Evolutionary conservation across 2,329 filamentous ascomycete species (phyloP), one percentile per base, ranked within the genome.

Genomic region (Epicoccum nigrum): DNA sequence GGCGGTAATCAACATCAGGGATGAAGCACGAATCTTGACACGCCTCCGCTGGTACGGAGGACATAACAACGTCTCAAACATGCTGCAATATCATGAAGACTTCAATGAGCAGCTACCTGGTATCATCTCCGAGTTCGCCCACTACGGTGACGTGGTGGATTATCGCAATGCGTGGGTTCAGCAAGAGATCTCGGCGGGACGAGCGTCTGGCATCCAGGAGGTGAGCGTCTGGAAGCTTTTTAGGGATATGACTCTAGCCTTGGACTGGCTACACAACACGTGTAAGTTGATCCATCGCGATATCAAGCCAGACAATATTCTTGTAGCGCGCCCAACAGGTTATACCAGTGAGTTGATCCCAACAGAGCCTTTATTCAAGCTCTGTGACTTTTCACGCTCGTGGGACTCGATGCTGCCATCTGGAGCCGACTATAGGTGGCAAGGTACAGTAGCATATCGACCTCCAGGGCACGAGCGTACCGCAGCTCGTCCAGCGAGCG

Each of bases 231-330:
- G 66, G 65, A 70, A 69, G 42, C 15, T 67, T 8, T 45, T 68
- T 15, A 34, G 35, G 4, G 67, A 70, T 21, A 52, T 69, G 40
- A 32, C 31, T 11, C 46, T 63, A 5, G 65, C 41, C 1, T 38
- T 70, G 1, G 35, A 64, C 15, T 57, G 47, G 23, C 11, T 71
- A 6, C 66, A 69, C 37, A 59, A 62, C 15, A 9, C 37, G 2
- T 31, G 53, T 15, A 23, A 38, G 4, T 51, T 96, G 47, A 77
- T 97, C 30, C 94, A 97, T 69, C 92, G 91, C 27, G 93, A 97
- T 68, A 79, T 97, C 61, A 97, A 97, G 75, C 85, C 89, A 0
- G 92, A 95, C 71, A 97, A 97, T 69, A 94, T 94, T 63, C 84
- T 97, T 2, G 84, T 97, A 2, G 30, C 28, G 7, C 23, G 9